Conservation (phyloP, 306 rosid genomes). For the Cucumis cinereus region DNA sequence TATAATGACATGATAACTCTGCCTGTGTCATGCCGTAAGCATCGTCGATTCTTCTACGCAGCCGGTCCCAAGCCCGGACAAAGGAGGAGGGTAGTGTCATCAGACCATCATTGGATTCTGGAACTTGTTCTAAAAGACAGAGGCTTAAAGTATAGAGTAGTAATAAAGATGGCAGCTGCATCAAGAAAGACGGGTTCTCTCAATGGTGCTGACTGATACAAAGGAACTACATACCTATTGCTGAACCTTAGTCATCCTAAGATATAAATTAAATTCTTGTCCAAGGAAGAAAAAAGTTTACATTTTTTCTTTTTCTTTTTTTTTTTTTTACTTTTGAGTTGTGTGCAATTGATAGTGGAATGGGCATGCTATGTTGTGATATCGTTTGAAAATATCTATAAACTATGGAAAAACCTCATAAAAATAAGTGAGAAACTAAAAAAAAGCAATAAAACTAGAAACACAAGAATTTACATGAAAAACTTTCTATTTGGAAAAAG, state of each 20-base stretch:
- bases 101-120: not conserved
- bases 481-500: too few relatives aligned
- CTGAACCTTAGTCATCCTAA: not conserved
- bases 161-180: slow-evolving; percentile 6
- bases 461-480: too few relatives aligned
- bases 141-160: not conserved
- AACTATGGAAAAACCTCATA: too few relatives aligned
- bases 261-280: not conserved
- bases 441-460: too few relatives aligned
- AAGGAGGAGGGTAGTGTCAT: slow-evolving; percentile 15
- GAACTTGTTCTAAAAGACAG: not conserved
- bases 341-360: not conserved
- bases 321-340: too few relatives aligned
- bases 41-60: not conserved
- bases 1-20: slow-evolving; percentile 10
- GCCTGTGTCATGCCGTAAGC: slow-evolving; percentile 11
- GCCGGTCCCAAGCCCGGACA: slow-evolving; percentile 24
- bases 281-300: not conserved
- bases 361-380: not conserved
- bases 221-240: slow-evolving; percentile 1
- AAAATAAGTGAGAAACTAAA: too few relatives aligned
- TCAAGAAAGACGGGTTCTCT: not conserved
- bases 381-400: not conserved
- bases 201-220: not conserved
- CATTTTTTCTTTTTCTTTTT: too few relatives aligned